phyloP scores from a whole-genome alignment of 2,329 filamentous ascomycete species.

The Venturia nashicola region DNA sequence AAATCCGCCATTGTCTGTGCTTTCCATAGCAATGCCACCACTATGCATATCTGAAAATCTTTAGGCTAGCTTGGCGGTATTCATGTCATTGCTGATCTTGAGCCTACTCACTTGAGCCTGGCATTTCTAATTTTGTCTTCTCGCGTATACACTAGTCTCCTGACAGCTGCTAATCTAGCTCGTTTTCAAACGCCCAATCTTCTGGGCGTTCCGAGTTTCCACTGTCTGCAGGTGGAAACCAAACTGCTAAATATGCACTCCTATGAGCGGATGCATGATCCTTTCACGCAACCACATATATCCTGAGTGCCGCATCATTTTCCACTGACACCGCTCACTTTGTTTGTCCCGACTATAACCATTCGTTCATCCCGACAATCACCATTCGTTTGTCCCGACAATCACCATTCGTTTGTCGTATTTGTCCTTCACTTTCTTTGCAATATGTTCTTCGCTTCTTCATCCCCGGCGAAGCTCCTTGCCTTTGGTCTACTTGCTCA shows the following conservation, averaged over 20 bases:
- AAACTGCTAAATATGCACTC: not conserved
- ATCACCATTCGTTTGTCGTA: not conserved
- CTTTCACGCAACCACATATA: not conserved
- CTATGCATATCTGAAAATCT: not conserved
- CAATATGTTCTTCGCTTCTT: slow-evolving; percentile 4
- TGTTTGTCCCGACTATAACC: not conserved
- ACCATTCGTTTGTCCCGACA: not conserved
- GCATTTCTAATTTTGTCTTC: not conserved
- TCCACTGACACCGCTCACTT: not conserved
- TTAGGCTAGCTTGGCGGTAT: not conserved
- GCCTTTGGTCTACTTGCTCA: slow-evolving; percentile 11
- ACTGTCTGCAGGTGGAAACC: not conserved
- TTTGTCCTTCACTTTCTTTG: not conserved
- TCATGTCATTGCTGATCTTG: not conserved
- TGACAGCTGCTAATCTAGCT: not conserved
- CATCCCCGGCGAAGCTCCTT: slow-evolving; percentile 11
- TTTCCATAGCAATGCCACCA: not conserved
- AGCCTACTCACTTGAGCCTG: not conserved
- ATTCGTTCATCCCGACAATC: too few species aligned
- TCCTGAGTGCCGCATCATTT: not conserved
- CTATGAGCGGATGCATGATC: not conserved
- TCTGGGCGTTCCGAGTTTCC: not conserved
- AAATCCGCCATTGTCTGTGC: not conserved
- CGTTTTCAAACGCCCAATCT: not conserved
- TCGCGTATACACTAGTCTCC: not conserved